Evolutionary conservation across 352 stramenopile genomes (phyloP).

Genomic region (Blastocystis hominis): DNA sequence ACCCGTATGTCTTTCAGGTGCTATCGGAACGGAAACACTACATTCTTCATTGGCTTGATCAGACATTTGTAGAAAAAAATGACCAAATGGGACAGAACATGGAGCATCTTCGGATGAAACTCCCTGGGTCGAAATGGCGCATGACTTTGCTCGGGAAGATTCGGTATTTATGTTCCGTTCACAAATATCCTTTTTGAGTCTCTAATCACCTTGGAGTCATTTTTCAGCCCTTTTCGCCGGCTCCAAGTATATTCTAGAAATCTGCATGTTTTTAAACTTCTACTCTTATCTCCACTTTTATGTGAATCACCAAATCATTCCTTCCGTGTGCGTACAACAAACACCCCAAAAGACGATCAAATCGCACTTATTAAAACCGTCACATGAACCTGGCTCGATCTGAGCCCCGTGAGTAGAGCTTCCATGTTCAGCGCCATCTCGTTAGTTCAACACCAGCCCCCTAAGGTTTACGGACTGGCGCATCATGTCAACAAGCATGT

Average conservation of each 20-base stretch:
- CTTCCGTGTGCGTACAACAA: neutral
- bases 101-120: neutral
- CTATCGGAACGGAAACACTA: neutral
- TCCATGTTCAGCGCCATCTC: neutral
- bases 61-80: neutral
- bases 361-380: neutral
- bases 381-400: neutral
- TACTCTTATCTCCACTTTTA: neutral
- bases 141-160: neutral
- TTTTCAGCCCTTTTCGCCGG: neutral
- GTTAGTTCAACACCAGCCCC: conserved; percentile 36
- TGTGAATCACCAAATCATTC: neutral
- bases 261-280: neutral
- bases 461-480: conserved; percentile 42
- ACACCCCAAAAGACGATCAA: neutral
- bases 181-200: neutral
- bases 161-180: neutral
- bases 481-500: conserved; percentile 28
- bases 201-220: neutral
- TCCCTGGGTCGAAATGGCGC: neutral
- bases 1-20: neutral
- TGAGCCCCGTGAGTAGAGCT: neutral
- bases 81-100: neutral
- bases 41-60: neutral
- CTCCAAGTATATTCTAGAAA: neutral